Conservation (phyloP, 495 filamentous ascomycete species). For the Massariosphaeria phaeospora region DNA sequence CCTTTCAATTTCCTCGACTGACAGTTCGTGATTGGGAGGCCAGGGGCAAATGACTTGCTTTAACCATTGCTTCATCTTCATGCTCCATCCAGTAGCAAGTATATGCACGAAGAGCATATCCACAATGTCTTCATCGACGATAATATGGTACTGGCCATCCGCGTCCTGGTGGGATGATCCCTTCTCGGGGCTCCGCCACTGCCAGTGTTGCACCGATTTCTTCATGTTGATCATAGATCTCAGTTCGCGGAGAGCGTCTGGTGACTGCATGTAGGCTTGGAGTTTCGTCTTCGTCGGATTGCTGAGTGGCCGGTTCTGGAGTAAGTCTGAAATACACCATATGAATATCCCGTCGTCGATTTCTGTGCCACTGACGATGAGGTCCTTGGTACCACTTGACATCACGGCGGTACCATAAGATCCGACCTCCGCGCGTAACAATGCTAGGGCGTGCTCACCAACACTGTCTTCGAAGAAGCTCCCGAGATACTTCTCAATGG, state of each 20-base stretch:
- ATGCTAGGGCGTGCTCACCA: not conserved
- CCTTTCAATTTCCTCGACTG: constrained; percentile 6
- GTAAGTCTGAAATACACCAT: constrained; percentile 25
- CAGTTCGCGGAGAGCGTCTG: constrained; percentile 15
- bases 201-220: constrained; percentile 23
- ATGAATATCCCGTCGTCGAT: constrained; percentile 9
- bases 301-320: constrained; percentile 6
- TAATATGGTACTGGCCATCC: constrained; percentile 22
- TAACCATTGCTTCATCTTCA: constrained; percentile 3
- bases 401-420: constrained; percentile 4
- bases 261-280: constrained; percentile 21
- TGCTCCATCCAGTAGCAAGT: constrained; percentile 10
- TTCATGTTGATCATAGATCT: constrained; percentile 13
- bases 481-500: constrained; percentile 16
- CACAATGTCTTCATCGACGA: constrained; percentile 19
- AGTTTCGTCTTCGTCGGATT: constrained; percentile 17
- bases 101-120: constrained; percentile 24
- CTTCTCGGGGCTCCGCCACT: constrained; percentile 18
- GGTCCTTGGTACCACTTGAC: not conserved
- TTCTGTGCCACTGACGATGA: not conserved
- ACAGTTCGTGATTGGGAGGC: not conserved
- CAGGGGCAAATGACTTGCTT: constrained; percentile 6
- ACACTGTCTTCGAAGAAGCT: constrained; percentile 6
- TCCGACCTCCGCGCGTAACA: constrained; percentile 10
- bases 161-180: constrained; percentile 17